A percentile compares a stretch with the other conserved stretches of the same genome.
Conservation (phyloP, 1,139 yeast genomes). For the Suhomyces taliae region DNA sequence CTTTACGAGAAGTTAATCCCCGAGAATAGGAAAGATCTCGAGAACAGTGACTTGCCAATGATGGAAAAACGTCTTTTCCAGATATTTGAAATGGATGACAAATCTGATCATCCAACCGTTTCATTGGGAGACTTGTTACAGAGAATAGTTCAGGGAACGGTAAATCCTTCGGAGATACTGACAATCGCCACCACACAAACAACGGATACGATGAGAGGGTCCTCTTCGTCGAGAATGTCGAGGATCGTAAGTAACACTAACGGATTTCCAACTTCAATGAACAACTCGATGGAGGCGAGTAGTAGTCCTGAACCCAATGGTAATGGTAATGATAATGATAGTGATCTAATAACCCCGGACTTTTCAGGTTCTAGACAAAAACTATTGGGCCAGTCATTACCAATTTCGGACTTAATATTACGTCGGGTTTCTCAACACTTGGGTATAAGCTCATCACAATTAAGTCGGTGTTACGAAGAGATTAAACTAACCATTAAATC, state of each 20-base stretch:
- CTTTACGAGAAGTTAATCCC: slow-evolving; percentile 36
- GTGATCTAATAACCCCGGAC: too few species aligned
- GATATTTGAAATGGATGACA: slow-evolving; percentile 31
- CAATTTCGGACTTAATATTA: neutral
- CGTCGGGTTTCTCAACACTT: neutral
- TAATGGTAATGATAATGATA: too few species aligned
- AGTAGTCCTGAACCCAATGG: too few species aligned
- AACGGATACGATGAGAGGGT: too few species aligned
- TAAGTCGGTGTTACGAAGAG: slow-evolving; percentile 3
- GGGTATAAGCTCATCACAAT: neutral
- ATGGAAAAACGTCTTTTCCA: slow-evolving; percentile 38
- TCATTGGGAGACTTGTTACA: neutral
- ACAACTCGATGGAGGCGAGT: too few species aligned
- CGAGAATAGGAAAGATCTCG: slow-evolving; percentile 18
- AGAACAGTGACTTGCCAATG: slow-evolving; percentile 18
- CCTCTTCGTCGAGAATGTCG: too few species aligned
- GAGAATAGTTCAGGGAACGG: neutral
- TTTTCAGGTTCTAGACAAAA: too few species aligned
- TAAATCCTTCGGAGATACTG: neutral
- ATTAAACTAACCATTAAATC: neutral
- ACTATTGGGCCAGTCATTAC: neutral
- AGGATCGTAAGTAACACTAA: too few species aligned
- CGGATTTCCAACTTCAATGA: too few species aligned
- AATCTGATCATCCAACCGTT: neutral
- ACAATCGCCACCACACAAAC: too few species aligned